Conservation (phyloP, 1,139 yeast species). For the Blastobotrys elegans region DNA sequence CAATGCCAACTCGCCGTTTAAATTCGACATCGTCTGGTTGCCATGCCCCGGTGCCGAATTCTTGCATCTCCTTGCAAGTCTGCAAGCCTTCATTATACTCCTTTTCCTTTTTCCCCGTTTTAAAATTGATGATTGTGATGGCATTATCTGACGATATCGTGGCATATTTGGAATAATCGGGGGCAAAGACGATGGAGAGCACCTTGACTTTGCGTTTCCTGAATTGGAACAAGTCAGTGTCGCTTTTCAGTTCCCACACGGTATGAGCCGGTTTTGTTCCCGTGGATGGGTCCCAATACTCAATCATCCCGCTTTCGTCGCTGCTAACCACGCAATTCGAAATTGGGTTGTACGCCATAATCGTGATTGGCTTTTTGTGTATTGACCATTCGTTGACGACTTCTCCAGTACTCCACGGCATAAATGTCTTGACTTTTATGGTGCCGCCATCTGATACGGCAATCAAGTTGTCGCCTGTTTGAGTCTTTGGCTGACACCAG, state of each 20-base stretch:
- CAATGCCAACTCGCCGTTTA: slow-evolving; percentile 30
- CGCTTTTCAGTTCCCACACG: slow-evolving; percentile 38
- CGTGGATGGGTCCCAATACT: slow-evolving; percentile 40
- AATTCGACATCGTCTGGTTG: slow-evolving; percentile 31
- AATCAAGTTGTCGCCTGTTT: slow-evolving; percentile 17
- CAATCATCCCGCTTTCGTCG: slow-evolving; percentile 42
- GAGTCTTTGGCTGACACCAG: slow-evolving; percentile 20
- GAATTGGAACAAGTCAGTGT: slow-evolving; percentile 42
- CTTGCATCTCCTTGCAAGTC: slow-evolving; percentile 28
- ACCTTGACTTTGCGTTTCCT: slow-evolving; percentile 35
- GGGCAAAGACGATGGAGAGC: slow-evolving; percentile 27
- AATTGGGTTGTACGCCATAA: slow-evolving; percentile 32
- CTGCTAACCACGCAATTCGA: slow-evolving; percentile 38
- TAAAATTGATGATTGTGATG: slow-evolving; percentile 36
- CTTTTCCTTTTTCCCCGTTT: slow-evolving; percentile 37
- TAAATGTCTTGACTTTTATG: slow-evolving; percentile 27
- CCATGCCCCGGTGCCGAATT: slow-evolving; percentile 25
- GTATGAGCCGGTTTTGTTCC: slow-evolving; percentile 19
- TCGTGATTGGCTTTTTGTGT: slow-evolving; percentile 35
- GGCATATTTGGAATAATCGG: slow-evolving; percentile 30
- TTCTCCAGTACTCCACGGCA: slow-evolving; percentile 12
- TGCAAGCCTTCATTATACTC: slow-evolving; percentile 35
- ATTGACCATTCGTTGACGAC: slow-evolving; percentile 19
- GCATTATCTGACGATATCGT: slow-evolving; percentile 36
- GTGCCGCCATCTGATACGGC: slow-evolving; percentile 29